Evolutionary conservation across 331 rosid species (phyloP).

Genomic region (Arachis monticola): DNA sequence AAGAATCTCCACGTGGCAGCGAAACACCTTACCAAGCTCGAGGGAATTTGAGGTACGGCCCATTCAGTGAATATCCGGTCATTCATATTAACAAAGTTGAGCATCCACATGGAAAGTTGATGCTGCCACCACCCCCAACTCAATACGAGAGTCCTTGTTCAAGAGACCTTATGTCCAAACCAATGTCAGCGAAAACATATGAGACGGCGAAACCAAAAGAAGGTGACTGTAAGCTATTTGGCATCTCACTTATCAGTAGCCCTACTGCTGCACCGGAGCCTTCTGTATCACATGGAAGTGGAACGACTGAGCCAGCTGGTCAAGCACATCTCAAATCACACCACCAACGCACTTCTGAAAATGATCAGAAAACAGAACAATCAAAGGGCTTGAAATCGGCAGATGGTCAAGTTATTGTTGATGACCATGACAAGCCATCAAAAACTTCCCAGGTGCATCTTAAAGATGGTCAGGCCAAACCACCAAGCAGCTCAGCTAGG

Average conservation of each 20-base stretch:
- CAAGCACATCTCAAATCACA: slow-evolving; percentile 30
- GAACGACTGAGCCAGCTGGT: slow-evolving; percentile 41
- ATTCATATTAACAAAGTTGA: slow-evolving; percentile 53
- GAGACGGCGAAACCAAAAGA: slow-evolving; percentile 64
- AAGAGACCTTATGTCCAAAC: slow-evolving; percentile 50
- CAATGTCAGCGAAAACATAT: slow-evolving; percentile 38
- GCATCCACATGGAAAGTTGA: slow-evolving; percentile 59
- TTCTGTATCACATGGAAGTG: slow-evolving; percentile 38
- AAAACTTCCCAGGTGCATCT: slow-evolving; percentile 48
- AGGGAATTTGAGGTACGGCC: slow-evolving; percentile 55
- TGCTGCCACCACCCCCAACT: slow-evolving; percentile 65
- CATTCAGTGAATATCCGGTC: slow-evolving; percentile 48
- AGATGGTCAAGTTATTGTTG: slow-evolving; percentile 41
- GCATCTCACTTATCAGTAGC: slow-evolving; percentile 61
- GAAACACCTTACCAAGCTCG: slow-evolving; percentile 56
- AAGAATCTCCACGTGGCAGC: slow-evolving; percentile 48
- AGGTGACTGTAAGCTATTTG: slow-evolving; percentile 83
- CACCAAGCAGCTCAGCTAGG: slow-evolving; percentile 61
- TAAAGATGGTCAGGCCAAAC: slow-evolving; percentile 59
- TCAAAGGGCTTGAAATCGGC: slow-evolving; percentile 45
- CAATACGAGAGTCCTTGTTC: slow-evolving; percentile 53
- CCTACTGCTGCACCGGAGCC: slow-evolving; percentile 47
- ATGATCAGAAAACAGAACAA: slow-evolving; percentile 59
- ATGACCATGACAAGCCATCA: slow-evolving; percentile 49
- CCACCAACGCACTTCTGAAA: slow-evolving; percentile 43